Evolutionary conservation across 345 rosid species (phyloP), one percentile per base, ranked within the genome.

Genomic region (Populus nigra): DNA sequence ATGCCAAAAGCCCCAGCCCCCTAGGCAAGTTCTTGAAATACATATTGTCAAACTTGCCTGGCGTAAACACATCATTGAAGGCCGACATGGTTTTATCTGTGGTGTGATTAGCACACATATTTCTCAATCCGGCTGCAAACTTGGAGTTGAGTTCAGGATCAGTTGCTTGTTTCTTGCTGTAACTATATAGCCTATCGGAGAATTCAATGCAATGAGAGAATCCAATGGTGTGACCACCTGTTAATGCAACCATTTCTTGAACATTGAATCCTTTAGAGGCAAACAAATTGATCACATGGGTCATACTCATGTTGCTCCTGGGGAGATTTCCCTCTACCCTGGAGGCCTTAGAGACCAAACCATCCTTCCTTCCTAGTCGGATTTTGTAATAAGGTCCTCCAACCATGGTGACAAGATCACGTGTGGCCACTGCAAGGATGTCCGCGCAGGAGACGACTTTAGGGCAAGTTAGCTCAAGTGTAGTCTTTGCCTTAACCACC

Each of bases 41-140:
- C 94, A 91, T 88, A 77, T 93, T 91, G 53, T 93, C 94, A n/a
- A 93, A 93, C 71, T 90, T 91, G 15, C 88, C 87, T 1, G 94
- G 97, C 4, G 98, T 89, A 45, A 85, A 84, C 12, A 86, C 86
- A 65, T 91, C 93, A 55, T 90, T 89, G 77, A 89, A 90, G 35
- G 92, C 91, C 0, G 98, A 84, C 91, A 93, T 87, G 1, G 85
- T 71, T 12, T 82, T 73, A 41, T 85, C 84, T 25, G 15, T 61
- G 0, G 88, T 83, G 76, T 87, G 85, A 65, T 91, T 88, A 9
- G 73, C 84, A 68, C 94, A 93, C 0, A 93, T 76, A 49, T 73
- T 83, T 83, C 80, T 83, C 41, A 91, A 72, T 47, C 83, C 84
- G 4, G 65, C 68, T 10, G 92, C 96, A 39, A 71, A 93, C 71